A percentile compares a stretch with the other conserved stretches of the same genome.
Evolutionary conservation across 257 asterid species (phyloP).

Genomic region (Solanum chilense): DNA sequence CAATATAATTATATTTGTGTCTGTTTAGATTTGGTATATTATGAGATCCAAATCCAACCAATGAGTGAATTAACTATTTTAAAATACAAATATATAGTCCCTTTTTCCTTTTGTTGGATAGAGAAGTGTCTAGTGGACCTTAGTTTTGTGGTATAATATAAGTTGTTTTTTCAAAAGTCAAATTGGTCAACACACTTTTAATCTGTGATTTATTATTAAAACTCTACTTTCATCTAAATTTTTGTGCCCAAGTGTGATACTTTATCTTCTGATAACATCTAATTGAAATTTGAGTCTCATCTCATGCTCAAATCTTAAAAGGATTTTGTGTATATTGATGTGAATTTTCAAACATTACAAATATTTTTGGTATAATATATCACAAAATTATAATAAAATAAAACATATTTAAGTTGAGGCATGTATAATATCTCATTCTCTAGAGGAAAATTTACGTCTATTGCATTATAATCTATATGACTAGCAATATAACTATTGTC

Average conservation of each 20-base stretch:
- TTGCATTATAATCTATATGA: not conserved
- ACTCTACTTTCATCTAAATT: not conserved
- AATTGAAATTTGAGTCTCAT: not conserved
- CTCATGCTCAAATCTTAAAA: not conserved
- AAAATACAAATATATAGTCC: not conserved
- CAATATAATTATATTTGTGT: not conserved
- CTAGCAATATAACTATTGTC: not conserved
- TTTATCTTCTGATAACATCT: not conserved
- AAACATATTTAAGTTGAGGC: not conserved
- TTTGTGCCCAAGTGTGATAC: not conserved
- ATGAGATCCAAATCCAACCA: not conserved
- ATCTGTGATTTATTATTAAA: not conserved
- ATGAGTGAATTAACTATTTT: not conserved
- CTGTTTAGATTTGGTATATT: not conserved
- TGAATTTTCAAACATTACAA: not conserved
- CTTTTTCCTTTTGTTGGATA: not conserved
- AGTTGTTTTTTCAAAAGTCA: not conserved
- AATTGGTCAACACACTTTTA: not conserved
- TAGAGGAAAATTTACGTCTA: too few relatives aligned
- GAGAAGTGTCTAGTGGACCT: not conserved
- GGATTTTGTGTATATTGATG: not conserved
- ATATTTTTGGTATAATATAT: not conserved
- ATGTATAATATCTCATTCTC: not conserved
- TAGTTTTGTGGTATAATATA: not conserved
- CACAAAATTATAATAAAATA: too few relatives aligned